These are phyloP conservation scores for Moricandia moricandioides DNA, from an alignment of 345 rosid genomes.

Conservation along the genomic window DNA sequence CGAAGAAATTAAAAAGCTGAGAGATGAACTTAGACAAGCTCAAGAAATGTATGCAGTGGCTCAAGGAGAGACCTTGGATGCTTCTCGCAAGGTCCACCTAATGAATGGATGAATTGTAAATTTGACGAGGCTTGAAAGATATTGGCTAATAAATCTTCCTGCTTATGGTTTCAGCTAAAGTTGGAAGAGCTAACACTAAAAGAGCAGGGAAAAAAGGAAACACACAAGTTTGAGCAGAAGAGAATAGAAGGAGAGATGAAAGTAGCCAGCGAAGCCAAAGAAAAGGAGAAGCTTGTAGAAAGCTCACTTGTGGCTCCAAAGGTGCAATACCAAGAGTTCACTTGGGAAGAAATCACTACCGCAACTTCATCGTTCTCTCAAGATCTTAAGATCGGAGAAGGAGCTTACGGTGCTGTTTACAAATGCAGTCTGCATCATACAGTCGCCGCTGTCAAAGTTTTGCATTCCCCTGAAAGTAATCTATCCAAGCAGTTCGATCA, in stretches of 20 bases:
- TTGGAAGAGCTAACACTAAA: constrained; percentile 38
- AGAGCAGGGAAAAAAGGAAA: background rate
- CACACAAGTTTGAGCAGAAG: background rate
- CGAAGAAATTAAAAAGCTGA: constrained; percentile 56
- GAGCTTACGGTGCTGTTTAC: constrained; percentile 40
- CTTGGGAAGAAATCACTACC: constrained; percentile 36
- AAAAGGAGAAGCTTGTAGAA: constrained; percentile 54
- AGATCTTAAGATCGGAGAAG: constrained; percentile 39
- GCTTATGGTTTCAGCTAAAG: constrained; percentile 27
- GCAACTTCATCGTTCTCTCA: constrained; percentile 42
- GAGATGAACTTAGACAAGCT: constrained; percentile 71
- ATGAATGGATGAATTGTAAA: background rate
- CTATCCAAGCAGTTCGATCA: constrained; percentile 37
- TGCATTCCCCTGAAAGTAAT: constrained; percentile 35
- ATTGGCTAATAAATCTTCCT: background rate
- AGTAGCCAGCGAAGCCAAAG: constrained; percentile 33
- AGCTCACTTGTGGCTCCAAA: background rate
- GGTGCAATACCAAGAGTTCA: constrained; percentile 40
- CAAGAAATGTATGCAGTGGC: constrained; percentile 71
- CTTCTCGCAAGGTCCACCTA: constrained; percentile 65
- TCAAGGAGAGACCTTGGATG: constrained; percentile 67
- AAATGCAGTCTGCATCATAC: constrained; percentile 43
- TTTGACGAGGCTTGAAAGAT: background rate
- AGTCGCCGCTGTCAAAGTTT: constrained; percentile 40
- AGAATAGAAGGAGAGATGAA: background rate